phyloP scores from a whole-genome alignment of 345 rosid genomes.

The Schrenkiella parvula region DNA sequence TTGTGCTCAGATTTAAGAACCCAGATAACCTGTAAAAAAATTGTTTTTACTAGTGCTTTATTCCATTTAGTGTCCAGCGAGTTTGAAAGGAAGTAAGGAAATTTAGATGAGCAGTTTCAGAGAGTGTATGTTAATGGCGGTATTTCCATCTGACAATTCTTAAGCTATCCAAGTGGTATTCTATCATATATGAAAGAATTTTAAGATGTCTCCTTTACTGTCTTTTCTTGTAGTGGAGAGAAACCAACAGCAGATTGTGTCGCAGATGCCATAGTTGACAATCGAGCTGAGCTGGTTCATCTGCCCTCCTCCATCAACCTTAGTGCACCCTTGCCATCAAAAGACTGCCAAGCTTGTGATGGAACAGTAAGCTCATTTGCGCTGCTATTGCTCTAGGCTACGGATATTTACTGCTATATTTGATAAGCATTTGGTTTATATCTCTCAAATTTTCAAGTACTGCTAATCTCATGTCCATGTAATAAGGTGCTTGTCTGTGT shows the following conservation, averaged over 20 bases:
- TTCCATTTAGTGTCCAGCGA: not conserved
- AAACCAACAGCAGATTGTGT: conserved; percentile 77
- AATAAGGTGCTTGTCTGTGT: conserved; percentile 1
- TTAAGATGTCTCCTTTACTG: not conserved
- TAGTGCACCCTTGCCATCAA: conserved; percentile 65
- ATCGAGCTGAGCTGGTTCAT: conserved; percentile 84
- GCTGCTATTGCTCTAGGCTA: not conserved
- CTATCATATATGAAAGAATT: not conserved
- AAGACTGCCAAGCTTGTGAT: conserved; percentile 90
- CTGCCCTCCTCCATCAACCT: conserved; percentile 70
- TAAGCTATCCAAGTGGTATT: not conserved
- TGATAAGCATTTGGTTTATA: not conserved
- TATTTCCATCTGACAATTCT: not conserved
- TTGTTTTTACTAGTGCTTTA: not conserved
- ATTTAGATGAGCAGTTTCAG: not conserved
- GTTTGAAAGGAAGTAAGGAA: not conserved
- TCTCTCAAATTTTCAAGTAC: not conserved
- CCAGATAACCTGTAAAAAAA: not conserved
- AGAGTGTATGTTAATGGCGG: not conserved
- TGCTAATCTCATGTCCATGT: not conserved
- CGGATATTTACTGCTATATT: not conserved
- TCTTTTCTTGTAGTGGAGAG: conserved; percentile 63
- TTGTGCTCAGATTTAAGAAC: not conserved
- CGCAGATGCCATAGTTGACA: conserved; percentile 77
- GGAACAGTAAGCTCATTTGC: conserved; percentile 62